Conservation (phyloP, 495 filamentous ascomycete species). For the Aspergillus nidulans region DNA sequence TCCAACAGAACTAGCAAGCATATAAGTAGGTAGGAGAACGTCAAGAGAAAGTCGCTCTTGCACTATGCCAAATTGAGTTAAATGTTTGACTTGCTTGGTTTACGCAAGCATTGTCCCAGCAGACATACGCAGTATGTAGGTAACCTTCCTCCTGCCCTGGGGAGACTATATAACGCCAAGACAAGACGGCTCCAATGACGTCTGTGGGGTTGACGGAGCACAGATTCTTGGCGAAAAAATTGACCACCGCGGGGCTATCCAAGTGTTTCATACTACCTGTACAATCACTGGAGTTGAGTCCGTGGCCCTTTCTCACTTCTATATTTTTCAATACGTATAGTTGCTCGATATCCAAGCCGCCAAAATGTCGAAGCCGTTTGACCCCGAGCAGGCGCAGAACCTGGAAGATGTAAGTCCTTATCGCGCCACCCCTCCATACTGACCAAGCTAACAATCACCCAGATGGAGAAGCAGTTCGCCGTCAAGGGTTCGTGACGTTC, state of each 20-base stretch:
- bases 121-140: too few species aligned
- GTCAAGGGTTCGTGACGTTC: constrained; percentile 70
- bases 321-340: background rate
- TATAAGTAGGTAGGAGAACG: too few species aligned
- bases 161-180: too few species aligned
- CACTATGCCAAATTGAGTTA: too few species aligned
- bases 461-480: constrained; percentile 99
- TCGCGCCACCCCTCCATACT: background rate
- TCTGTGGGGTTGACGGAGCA: constrained; percentile 22
- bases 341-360: constrained; percentile 1
- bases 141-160: too few species aligned
- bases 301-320: background rate
- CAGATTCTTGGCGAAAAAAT: constrained; percentile 35
- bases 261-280: background rate
- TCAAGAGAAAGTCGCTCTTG: too few species aligned
- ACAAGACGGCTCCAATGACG: constrained; percentile 24
- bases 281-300: background rate
- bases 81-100: too few species aligned
- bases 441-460: constrained; percentile 23
- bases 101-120: too few species aligned
- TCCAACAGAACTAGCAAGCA: too few species aligned
- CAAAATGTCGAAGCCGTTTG: constrained; percentile 51
- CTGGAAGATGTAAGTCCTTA: constrained; percentile 62
- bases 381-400: constrained; percentile 69
- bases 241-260: constrained; percentile 21